These are phyloP conservation scores for Polychytrium aggregatum DNA, from an alignment of 192 early-diverging fungal species.

Conservation along the genomic window DNA sequence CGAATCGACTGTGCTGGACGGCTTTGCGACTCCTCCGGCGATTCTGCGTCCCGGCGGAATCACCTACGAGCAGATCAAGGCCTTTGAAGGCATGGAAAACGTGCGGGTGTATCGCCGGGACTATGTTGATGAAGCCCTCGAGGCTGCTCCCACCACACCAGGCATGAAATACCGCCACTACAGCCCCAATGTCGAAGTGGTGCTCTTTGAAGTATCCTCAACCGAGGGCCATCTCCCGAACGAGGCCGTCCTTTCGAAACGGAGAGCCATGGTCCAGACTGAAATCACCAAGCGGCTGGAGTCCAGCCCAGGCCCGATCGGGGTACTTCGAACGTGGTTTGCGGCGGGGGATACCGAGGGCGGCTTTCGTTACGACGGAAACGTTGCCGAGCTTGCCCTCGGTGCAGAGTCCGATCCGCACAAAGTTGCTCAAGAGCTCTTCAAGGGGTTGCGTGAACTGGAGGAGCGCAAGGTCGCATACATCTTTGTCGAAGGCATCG, in stretches of 20 bases:
- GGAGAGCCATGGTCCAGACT: background rate
- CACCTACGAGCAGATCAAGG: constrained; percentile 62
- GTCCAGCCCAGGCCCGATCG: constrained; percentile 7
- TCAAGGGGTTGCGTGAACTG: constrained; percentile 63
- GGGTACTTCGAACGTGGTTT: constrained; percentile 19
- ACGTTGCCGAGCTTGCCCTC: no score
- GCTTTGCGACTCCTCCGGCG: constrained; percentile 50
- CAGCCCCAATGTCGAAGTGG: constrained; percentile 76
- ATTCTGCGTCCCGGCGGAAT: constrained; percentile 90
- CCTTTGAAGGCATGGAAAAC: constrained; percentile 48
- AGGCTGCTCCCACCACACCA: constrained; percentile 80
- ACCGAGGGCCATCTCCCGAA: background rate
- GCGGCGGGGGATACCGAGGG: constrained; percentile 1
- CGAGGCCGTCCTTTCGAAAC: background rate
- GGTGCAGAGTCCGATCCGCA: no score
- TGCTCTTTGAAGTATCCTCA: constrained; percentile 45
- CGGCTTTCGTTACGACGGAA: no score
- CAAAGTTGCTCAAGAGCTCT: constrained; percentile 70
- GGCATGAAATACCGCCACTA: constrained; percentile 99
- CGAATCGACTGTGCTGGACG: constrained; percentile 92
- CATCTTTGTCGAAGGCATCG: constrained; percentile 87
- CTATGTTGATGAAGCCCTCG: constrained; percentile 57
- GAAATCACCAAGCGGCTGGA: background rate
- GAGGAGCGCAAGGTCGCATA: constrained; percentile 56
- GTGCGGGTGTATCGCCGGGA: constrained; percentile 71